Conservation (phyloP, 768 basidiomycete genomes). For the Gloeopeniophorella convolvens region DNA sequence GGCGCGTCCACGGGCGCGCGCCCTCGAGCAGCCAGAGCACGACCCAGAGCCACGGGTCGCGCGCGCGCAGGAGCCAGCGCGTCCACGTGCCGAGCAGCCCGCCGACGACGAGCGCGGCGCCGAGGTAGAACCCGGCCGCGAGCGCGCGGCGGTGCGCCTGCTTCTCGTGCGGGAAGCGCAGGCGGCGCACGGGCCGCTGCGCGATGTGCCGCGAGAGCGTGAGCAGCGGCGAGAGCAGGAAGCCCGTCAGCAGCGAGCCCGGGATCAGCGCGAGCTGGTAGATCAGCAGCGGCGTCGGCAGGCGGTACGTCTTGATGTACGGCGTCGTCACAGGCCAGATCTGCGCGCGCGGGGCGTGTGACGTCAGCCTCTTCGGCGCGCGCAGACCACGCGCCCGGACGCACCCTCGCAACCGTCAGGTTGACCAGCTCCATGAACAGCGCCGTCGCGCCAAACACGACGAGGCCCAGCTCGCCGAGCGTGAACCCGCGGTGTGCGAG, state of each 20-base stretch:
- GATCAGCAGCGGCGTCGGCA: constrained; percentile 86
- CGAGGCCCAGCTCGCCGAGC: constrained; percentile 85
- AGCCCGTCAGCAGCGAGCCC: constrained; percentile 88
- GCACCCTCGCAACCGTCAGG: constrained; percentile 73
- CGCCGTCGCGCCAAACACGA: constrained; percentile 83
- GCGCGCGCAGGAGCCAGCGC: constrained; percentile 71
- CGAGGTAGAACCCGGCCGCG: constrained; percentile 79
- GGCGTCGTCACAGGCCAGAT: constrained; percentile 74
- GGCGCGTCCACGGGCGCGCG: constrained; percentile 68
- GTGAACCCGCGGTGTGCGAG: constrained; percentile 94
- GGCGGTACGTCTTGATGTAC: constrained; percentile 85
- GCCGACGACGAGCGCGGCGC: constrained; percentile 68
- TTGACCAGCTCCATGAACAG: constrained; percentile 83
- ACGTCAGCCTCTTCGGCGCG: neutral
- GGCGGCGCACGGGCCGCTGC: constrained; percentile 73
- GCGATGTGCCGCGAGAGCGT: constrained; percentile 89
- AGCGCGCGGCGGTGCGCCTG: constrained; percentile 73
- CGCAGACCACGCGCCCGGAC: constrained; percentile 24
- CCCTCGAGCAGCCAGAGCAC: constrained; percentile 76
- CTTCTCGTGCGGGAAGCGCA: constrained; percentile 79
- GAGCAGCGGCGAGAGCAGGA: constrained; percentile 89
- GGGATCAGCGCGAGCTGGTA: constrained; percentile 92
- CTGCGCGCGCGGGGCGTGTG: constrained; percentile 32
- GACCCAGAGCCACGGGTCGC: constrained; percentile 87
- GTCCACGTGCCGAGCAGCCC: constrained; percentile 89